These are phyloP conservation scores for Eucalyptus cloeziana DNA, from an alignment of 345 rosid species.

Conservation along the genomic window DNA sequence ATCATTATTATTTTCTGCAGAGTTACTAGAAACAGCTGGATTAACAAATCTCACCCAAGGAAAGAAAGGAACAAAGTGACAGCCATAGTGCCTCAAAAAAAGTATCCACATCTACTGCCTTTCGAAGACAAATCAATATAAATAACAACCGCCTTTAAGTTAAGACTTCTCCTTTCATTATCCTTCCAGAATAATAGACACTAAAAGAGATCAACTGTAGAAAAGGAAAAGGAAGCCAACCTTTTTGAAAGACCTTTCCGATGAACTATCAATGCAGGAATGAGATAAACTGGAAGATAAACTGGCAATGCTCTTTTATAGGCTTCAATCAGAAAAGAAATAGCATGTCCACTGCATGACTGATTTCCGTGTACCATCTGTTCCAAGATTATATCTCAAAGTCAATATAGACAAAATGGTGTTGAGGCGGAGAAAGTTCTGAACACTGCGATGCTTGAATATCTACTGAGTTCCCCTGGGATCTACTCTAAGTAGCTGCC, in stretches of 20 bases:
- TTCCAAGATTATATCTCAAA: conserved; percentile 1
- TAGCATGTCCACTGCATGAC: conserved; percentile 50
- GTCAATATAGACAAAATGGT: not conserved
- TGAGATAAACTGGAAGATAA: conserved; percentile 82
- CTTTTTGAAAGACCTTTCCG: conserved; percentile 72
- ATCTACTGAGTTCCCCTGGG: not conserved
- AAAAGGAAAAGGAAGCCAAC: conserved; percentile 6
- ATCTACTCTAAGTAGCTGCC: not conserved
- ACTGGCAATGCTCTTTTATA: conserved; percentile 85
- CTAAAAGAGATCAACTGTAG: not conserved
- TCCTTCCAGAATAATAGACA: not conserved
- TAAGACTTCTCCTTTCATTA: not conserved
- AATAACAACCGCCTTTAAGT: not conserved
- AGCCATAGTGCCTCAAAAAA: not conserved
- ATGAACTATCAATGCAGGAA: conserved; percentile 91
- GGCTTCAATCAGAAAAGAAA: conserved; percentile 65
- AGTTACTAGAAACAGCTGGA: not conserved
- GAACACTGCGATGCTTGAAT: not conserved
- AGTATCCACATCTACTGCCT: not conserved
- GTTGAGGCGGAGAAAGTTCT: not conserved
- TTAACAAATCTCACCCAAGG: not conserved
- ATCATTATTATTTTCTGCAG: not conserved
- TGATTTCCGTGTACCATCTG: conserved; percentile 90
- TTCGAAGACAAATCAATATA: not conserved
- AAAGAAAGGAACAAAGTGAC: not conserved